Percentiles rank a stretch among this genome's conserved stretches.
Conservation (phyloP, 1,284 basidiomycete genomes). For the Mycosarcoma mackinlayi region DNA sequence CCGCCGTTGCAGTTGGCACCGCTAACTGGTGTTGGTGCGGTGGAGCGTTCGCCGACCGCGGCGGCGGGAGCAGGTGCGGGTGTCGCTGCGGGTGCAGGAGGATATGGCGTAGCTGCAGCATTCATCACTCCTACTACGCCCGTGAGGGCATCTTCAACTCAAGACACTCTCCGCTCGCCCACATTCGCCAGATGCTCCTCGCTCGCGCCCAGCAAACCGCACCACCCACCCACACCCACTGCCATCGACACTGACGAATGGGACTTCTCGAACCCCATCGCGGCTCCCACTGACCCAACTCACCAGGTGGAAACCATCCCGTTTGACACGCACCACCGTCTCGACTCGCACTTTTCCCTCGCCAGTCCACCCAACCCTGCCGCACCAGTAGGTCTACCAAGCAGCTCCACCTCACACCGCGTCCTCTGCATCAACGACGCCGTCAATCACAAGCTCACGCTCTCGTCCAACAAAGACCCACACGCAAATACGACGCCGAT, state of each 20-base stretch:
- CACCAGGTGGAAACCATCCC: conserved; percentile 10
- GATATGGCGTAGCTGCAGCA: conserved; percentile 23
- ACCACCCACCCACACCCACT: neutral
- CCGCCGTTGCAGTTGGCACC: conserved; percentile 24
- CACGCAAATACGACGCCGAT: no score
- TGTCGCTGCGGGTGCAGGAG: no score
- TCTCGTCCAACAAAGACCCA: neutral
- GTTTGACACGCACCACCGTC: conserved; percentile 7
- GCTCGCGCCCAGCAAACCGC: conserved; percentile 15
- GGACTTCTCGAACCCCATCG: conserved; percentile 15
- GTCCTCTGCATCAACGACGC: conserved; percentile 18
- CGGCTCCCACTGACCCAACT: neutral
- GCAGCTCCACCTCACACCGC: conserved; percentile 21
- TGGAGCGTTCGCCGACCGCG: neutral
- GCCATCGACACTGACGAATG: conserved; percentile 3
- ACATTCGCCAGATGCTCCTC: conserved; percentile 8
- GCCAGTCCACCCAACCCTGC: neutral
- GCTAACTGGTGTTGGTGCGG: conserved; percentile 8
- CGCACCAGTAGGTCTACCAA: conserved; percentile 11
- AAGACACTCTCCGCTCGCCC: neutral
- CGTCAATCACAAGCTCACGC: conserved; percentile 15
- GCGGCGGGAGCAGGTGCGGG: neutral
- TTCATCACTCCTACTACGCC: conserved; percentile 24
- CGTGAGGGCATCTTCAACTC: conserved; percentile 4
- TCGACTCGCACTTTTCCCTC: conserved; percentile 36